Evolutionary conservation across 768 basidiomycete genomes (phyloP), one percentile per base, ranked within the genome.

Genomic region (Brasilioporus rufonigricans): DNA sequence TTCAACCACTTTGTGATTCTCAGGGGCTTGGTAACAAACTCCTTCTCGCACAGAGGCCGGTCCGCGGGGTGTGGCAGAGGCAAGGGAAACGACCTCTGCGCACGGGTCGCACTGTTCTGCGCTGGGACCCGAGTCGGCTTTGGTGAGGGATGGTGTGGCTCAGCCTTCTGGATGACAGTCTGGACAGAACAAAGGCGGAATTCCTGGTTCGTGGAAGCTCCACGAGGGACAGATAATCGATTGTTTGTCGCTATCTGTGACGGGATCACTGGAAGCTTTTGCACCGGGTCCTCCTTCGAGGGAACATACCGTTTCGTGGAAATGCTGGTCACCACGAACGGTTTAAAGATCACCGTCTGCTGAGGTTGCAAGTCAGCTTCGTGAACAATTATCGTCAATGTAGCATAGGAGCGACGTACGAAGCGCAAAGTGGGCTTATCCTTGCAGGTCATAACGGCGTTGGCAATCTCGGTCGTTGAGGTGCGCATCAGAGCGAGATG

Each of bases 261-360:
- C 3, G 32, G 19, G 27, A 41, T 26, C 6, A 16, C 33, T 4
- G 19, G 21, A 3, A 21, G 2, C 27, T 21, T 31, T 32, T 35
- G 23, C n/a, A 35, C 24, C 13, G 32, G 40, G 4, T 10, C 18
- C 12, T n/a, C 43, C 50, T n/a, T 44, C 11, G 50, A 24, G 18
- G 50, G 32, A 1, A 33, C 32, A 26, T 51, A 51, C 11, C 41
- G 41, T 10, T 35, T 51, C 31, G 41, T 44, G 11, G 16, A 7
- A 1, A 44, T 2, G 11, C 48, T 44, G 9, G 27, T 18, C 8
- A 63, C 59, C 21, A 61, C 59, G 18, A 65, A 64, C 5, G 55
- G 50, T n/a, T 10, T 58, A 1, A 19, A 16, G 6, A 9, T 36
- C 18, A 32, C 24, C 52, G 26, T 33, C 31, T 12, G 9, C 52